phyloP scores from a whole-genome alignment of 2,329 filamentous ascomycete species.

The Colletotrichum sp. region DNA sequence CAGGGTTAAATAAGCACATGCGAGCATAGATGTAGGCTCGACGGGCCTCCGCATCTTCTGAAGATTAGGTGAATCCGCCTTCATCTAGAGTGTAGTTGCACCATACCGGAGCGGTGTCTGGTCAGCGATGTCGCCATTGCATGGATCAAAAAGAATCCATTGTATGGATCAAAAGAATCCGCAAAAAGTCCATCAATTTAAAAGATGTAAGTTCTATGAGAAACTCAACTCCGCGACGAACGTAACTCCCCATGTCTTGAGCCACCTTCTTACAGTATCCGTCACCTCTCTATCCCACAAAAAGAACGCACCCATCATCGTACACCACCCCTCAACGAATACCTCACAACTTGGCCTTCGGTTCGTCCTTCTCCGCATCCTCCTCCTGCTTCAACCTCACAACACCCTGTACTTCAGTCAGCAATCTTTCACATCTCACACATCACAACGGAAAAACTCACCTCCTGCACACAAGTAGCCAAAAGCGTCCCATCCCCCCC shows the following conservation, averaged over 20 bases:
- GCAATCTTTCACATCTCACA: neutral
- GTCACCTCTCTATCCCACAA: neutral
- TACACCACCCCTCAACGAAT: neutral
- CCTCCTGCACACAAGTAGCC: slow-evolving; percentile 83
- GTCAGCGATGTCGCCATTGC: too few relatives aligned
- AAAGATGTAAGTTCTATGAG: neutral
- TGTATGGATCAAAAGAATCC: neutral
- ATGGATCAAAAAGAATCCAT: neutral
- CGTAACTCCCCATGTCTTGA: neutral
- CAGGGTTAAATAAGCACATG: accelerated
- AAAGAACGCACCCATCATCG: neutral
- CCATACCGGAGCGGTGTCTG: neutral
- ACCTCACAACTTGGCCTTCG: slow-evolving; percentile 35
- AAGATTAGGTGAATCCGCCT: accelerated
- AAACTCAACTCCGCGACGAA: neutral
- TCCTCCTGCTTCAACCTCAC: slow-evolving; percentile 52
- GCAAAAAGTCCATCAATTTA: neutral
- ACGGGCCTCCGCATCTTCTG: accelerated
- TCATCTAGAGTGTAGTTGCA: neutral
- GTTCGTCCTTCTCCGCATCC: slow-evolving; percentile 34
- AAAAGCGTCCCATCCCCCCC: slow-evolving; percentile 73
- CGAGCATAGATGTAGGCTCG: accelerated
- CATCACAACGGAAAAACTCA: slow-evolving; percentile 33
- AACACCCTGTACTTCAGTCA: slow-evolving; percentile 47
- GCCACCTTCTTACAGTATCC: neutral